Percentiles rank a stretch among this genome's conserved stretches.
These are phyloP conservation scores for Rhododendron henanense DNA, from an alignment of 148 eudicot genomes.

Conservation along the genomic window DNA sequence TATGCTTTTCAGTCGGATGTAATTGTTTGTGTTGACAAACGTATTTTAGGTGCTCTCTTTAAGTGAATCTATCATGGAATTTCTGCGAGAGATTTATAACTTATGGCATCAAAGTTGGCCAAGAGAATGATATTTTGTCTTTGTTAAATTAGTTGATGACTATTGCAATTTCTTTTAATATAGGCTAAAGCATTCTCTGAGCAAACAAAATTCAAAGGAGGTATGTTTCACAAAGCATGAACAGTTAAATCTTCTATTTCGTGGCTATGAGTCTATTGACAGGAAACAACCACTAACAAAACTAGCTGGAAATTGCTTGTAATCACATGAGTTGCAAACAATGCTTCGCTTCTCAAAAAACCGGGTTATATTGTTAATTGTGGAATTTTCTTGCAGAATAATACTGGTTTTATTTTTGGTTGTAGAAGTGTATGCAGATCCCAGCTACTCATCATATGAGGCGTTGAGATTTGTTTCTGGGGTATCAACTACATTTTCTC, in stretches of 20 bases:
- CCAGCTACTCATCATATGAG: constrained; percentile 61
- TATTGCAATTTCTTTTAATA: constrained; percentile 6
- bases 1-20: not conserved
- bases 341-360: not conserved
- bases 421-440: constrained; percentile 96
- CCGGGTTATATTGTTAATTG: not conserved
- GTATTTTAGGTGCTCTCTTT: not conserved
- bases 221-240: constrained; percentile 25
- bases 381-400: not conserved
- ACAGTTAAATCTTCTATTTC: not conserved
- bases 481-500: constrained; percentile 77
- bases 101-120: not conserved
- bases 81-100: not conserved
- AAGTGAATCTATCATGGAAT: not conserved
- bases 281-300: not conserved
- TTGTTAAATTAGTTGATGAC: not conserved
- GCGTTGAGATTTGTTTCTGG: constrained; percentile 85
- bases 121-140: not conserved
- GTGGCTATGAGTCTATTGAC: not conserved
- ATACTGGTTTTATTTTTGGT: constrained; percentile 13
- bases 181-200: constrained; percentile 78
- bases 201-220: constrained; percentile 91
- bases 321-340: not conserved
- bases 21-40: not conserved
- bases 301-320: not conserved